Conservation (phyloP, 768 basidiomycete genomes). For the Flagelloscypha sp. region DNA sequence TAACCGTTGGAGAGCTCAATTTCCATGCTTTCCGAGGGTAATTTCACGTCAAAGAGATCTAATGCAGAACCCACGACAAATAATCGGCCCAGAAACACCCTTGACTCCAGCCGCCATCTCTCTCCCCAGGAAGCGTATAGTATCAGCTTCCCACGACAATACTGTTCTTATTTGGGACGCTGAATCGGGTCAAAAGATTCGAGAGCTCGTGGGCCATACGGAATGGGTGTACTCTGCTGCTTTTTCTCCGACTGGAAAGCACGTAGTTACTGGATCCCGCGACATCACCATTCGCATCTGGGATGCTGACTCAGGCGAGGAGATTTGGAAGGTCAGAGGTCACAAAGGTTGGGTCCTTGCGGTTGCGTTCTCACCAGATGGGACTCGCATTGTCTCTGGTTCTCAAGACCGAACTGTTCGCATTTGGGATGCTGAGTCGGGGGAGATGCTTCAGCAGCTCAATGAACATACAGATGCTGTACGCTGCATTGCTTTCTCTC, state of each 20-base stretch:
- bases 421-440: slow-evolving; percentile 9
- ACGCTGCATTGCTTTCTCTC: slow-evolving; percentile 4
- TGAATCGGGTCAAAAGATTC: slow-evolving; percentile 3
- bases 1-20: too few species aligned
- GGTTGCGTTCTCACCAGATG: slow-evolving; percentile 11
- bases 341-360: slow-evolving; percentile 3
- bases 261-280: slow-evolving; percentile 12
- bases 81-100: too few species aligned
- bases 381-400: slow-evolving; percentile 31
- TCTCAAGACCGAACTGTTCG: slow-evolving; percentile 20
- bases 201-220: slow-evolving; percentile 66
- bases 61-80: too few species aligned
- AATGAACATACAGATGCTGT: slow-evolving; percentile 1
- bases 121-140: slow-evolving; percentile 6
- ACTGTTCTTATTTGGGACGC: slow-evolving; percentile 10
- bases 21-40: too few species aligned
- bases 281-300: slow-evolving; percentile 13
- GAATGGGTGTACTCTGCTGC: slow-evolving; percentile 70
- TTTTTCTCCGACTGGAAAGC: slow-evolving; percentile 15
- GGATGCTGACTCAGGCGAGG: slow-evolving; percentile 10
- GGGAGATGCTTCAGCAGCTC: slow-evolving; percentile 18
- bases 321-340: slow-evolving; percentile 2
- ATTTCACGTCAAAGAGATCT: too few species aligned
- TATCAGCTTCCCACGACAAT: slow-evolving; percentile 8
- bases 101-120: slow-evolving; percentile 11